Conservation (phyloP, 495 filamentous ascomycete species). For the Trypethelium eluteriae region DNA sequence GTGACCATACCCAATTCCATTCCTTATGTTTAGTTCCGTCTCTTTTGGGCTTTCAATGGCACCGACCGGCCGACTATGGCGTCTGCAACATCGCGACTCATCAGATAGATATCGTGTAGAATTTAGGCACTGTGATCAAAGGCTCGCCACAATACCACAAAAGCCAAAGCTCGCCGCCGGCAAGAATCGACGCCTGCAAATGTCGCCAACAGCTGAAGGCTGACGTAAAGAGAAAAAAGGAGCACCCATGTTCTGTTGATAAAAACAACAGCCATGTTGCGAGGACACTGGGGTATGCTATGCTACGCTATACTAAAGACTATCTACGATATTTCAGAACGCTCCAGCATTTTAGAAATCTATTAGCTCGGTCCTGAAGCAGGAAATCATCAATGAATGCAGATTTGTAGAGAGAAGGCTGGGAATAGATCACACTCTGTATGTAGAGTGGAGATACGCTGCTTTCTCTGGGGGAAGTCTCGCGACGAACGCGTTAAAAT, state of each 20-base stretch:
- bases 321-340: constrained; percentile 8
- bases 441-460: constrained; percentile 5
- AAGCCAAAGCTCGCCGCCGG: not conserved
- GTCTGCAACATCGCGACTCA: not conserved
- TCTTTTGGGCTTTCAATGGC: not conserved
- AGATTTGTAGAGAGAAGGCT: not conserved
- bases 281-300: constrained; percentile 6
- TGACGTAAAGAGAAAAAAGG: not conserved
- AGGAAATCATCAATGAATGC: not conserved
- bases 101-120: not conserved
- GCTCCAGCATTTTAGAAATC: constrained; percentile 7
- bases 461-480: constrained; percentile 49
- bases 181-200: constrained; percentile 5
- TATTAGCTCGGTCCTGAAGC: not conserved
- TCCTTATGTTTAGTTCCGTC: not conserved
- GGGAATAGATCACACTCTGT: not conserved
- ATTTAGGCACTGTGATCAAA: not conserved
- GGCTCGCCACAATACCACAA: not conserved
- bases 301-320: constrained; percentile 9
- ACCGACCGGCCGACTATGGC: not conserved
- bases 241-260: not conserved
- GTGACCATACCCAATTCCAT: not conserved
- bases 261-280: not conserved
- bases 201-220: not conserved
- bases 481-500: constrained; percentile 70